A percentile compares a stretch with the other conserved stretches of the same genome.
Evolutionary conservation across 2,329 filamentous ascomycete genomes (phyloP).

Genomic region (Tolypocladium cylindrosporum): DNA sequence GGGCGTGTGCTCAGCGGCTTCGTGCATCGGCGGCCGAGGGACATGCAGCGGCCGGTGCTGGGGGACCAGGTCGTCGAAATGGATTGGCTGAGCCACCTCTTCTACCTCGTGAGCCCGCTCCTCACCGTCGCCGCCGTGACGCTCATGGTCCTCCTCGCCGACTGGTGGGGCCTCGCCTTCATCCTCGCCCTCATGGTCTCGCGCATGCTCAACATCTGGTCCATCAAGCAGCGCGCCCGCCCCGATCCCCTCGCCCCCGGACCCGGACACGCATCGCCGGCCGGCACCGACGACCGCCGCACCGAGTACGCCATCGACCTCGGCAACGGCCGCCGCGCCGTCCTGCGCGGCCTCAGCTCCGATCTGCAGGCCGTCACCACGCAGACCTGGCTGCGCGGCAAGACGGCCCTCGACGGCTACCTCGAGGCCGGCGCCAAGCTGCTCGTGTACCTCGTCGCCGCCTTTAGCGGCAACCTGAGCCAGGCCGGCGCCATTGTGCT

Average conservation of each 20-base stretch:
- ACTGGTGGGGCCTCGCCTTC: conserved; percentile 41
- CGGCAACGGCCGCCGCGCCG: conserved; percentile 37
- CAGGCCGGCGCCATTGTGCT: conserved; percentile 42
- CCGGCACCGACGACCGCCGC: conserved; percentile 5
- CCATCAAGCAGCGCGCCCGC: conserved; percentile 40
- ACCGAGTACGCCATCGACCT: conserved; percentile 43
- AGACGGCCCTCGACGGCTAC: conserved; percentile 39
- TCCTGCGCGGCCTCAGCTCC: conserved; percentile 40
- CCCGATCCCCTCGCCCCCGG: not conserved
- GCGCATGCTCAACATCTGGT: conserved; percentile 44
- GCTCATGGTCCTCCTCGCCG: conserved; percentile 34
- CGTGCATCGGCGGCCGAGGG: not conserved
- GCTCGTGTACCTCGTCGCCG: conserved; percentile 47
- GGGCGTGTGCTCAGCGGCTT: conserved; percentile 9
- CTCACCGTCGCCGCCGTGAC: conserved; percentile 33
- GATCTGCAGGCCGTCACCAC: conserved; percentile 52
- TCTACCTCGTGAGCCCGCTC: conserved; percentile 37
- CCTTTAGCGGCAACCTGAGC: conserved; percentile 44
- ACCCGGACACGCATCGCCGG: not conserved
- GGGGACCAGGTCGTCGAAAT: conserved; percentile 14
- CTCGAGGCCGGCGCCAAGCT: conserved; percentile 43
- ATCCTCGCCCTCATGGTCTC: conserved; percentile 40
- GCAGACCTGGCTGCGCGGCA: conserved; percentile 43
- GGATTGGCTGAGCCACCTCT: conserved; percentile 35
- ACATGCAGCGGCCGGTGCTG: not conserved